Evolutionary conservation across 495 filamentous ascomycete species (phyloP), one percentile per base, ranked within the genome.

Genomic region (Penicillium dipodomyicola): DNA sequence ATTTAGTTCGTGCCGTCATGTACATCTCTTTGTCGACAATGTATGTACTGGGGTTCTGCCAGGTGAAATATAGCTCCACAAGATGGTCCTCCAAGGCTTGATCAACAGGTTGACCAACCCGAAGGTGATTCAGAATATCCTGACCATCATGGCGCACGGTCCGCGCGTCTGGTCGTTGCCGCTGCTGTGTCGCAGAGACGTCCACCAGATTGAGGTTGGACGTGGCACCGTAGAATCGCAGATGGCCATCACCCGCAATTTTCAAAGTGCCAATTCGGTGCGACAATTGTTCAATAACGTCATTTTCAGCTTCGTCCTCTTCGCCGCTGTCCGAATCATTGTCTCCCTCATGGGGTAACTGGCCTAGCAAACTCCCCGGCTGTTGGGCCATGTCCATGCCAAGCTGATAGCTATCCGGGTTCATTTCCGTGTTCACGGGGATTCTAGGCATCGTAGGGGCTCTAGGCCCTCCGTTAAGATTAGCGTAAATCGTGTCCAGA

Each of bases 21-120:
- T 68, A 80, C 75, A 80, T 80, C 49, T 76, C 72, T 20, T 73
- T 72, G 50, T 82, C 74, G 6, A 82, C 77, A 6, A 79, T 71
- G 47, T 80, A 79, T 14, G 77, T 70, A 57, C 72, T 75, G 11
- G 77, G 70, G 29, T 81, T 78, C 58, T 82, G 72, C 79, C 79
- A 82, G 1, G 75, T 74, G 47, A 82, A 81, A 52, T 77, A 82
- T 0, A 82, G 70, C 52, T 80, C 70, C 12, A 75, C 64, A 1
- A 82, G 68, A 57, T 81, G 78, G 30, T 77, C 67, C 29, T 80
- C 77, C 39, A 80, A 43, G n/a, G 55, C 66, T 27, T 69, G 67
- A 40, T 75, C 72, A 20, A 79, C 73, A 0, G 70, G 57, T 57
- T 76, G 73, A 12, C 75, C 72, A 19, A 81, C 65, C 2, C 76